Base-by-base conservation (phyloP, 2,329 filamentous ascomycete species). In the Penicillium hordei region DNA sequence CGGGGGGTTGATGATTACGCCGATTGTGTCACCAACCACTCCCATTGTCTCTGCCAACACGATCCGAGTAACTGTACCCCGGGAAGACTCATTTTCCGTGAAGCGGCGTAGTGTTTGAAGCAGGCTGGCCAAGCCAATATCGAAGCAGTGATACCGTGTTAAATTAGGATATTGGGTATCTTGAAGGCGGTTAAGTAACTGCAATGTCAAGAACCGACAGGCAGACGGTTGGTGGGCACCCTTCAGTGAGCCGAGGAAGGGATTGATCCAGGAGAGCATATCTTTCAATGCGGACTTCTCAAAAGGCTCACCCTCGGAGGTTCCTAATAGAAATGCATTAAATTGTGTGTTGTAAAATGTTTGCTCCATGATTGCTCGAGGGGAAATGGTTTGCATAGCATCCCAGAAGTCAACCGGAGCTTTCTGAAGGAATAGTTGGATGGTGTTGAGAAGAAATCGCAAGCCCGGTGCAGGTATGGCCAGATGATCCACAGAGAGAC, bases 361-460 rank as follows among this genome's bases (percentile, higher is more conserved):
- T 62, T 92, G 84, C 70, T 97, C 92, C n/a, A 91, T 86, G 48
- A 97, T 86, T 34, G 88, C 86, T 42, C 87, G 87, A 3, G 91
- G 89, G 0, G 90, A 89, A 50, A 93, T 90, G 31, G 91, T 85
- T 50, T 89, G 88, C 76, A 96, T 88, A 1, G 91, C 88, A 66
- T 91, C 89, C 93, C 93, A 97, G 66, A 97, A 94, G 44, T 90
- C 89, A 54, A 83, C 84, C 0, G 91, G 83, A 0, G 90, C 89
- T 66, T 90, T 92, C 62, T 87, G 83, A 52, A 97, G 79, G 17
- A 97, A 82, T 13, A 80, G 80, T 44, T 84, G 85, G 60, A 96
- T 83, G 1, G 88, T 86, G 55, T 86, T 85, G 45, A 96, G 81
- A 17, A 94, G 80, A 57, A 87, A 82, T 13, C 86, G 80, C 58